These are phyloP conservation scores for Phytophthora ohioensis DNA, from an alignment of 352 stramenopile species.

Conservation along the genomic window DNA sequence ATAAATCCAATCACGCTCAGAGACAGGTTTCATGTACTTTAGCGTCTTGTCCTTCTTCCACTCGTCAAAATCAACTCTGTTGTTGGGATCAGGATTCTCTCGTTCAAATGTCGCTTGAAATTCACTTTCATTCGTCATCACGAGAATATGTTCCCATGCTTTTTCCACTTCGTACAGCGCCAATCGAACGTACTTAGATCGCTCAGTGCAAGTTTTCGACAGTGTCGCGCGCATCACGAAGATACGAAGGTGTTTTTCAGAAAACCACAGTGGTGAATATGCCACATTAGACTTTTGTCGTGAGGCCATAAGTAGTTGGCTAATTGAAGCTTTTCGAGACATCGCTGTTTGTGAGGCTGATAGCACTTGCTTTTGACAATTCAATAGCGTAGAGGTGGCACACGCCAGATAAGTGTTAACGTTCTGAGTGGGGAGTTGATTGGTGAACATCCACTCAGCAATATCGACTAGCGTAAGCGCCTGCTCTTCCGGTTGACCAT, in stretches of 20 bases:
- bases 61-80: slow-evolving; percentile 55
- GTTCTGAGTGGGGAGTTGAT: slow-evolving; percentile 68
- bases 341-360: slow-evolving; percentile 11
- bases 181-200: slow-evolving; percentile 41
- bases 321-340: slow-evolving; percentile 23
- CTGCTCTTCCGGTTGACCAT: slow-evolving; percentile 68
- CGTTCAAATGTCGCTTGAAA: slow-evolving; percentile 47
- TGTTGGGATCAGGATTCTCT: slow-evolving; percentile 18
- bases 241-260: slow-evolving; percentile 65
- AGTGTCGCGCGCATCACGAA: slow-evolving; percentile 58
- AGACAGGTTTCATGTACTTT: slow-evolving; percentile 37
- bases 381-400: slow-evolving; percentile 53
- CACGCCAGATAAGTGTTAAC: slow-evolving; percentile 63
- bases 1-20: slow-evolving; percentile 49
- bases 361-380: slow-evolving; percentile 40
- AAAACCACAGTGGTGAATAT: slow-evolving; percentile 57
- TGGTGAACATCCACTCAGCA: slow-evolving; percentile 87
- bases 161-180: slow-evolving; percentile 57
- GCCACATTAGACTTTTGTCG: slow-evolving; percentile 21
- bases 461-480: slow-evolving; percentile 79
- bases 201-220: slow-evolving; percentile 41
- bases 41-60: slow-evolving; percentile 57
- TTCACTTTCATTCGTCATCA: slow-evolving; percentile 53
- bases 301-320: slow-evolving; percentile 14
- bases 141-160: slow-evolving; percentile 62